These are phyloP conservation scores for Lophiotrema nucula DNA, from an alignment of 495 filamentous ascomycete species.

Conservation along the genomic window DNA sequence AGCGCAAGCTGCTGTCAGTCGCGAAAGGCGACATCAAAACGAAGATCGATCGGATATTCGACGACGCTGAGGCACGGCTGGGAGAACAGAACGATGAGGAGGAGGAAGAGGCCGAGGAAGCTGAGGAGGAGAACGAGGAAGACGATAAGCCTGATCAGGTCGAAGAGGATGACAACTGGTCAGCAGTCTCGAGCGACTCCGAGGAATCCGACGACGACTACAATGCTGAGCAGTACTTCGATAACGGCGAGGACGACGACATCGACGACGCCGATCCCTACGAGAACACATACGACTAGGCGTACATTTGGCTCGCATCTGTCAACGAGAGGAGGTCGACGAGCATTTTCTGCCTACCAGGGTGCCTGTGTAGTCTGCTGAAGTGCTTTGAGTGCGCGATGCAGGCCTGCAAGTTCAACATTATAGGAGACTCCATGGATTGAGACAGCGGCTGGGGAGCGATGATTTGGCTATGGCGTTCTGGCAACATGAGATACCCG, in stretches of 20 bases:
- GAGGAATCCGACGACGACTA: slow-evolving; percentile 60
- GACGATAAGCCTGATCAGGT: slow-evolving; percentile 46
- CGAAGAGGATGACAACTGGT: slow-evolving; percentile 47
- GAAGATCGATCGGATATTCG: slow-evolving; percentile 7
- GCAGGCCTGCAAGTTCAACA: too few species aligned
- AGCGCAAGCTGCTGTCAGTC: slow-evolving; percentile 22
- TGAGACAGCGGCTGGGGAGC: too few species aligned
- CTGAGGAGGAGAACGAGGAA: slow-evolving; percentile 42
- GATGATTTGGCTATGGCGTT: too few species aligned
- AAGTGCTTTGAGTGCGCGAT: too few species aligned
- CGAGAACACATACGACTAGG: slow-evolving; percentile 28
- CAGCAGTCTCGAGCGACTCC: slow-evolving; percentile 17
- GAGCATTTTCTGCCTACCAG: too few species aligned
- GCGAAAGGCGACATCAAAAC: neutral
- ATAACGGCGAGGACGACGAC: slow-evolving; percentile 60
- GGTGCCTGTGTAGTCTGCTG: too few species aligned
- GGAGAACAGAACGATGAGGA: slow-evolving; percentile 8
- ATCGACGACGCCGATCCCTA: slow-evolving; percentile 38
- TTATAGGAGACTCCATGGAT: too few species aligned
- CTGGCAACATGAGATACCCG: too few species aligned
- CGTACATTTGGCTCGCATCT: too few species aligned
- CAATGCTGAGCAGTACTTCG: slow-evolving; percentile 66
- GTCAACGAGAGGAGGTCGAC: too few species aligned
- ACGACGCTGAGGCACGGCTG: slow-evolving; percentile 41
- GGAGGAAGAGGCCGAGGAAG: slow-evolving; percentile 42